A percentile compares a stretch with the other conserved stretches of the same genome.
Conservation (phyloP, 2,329 filamentous ascomycete genomes). For the Fusarium multiceps region DNA sequence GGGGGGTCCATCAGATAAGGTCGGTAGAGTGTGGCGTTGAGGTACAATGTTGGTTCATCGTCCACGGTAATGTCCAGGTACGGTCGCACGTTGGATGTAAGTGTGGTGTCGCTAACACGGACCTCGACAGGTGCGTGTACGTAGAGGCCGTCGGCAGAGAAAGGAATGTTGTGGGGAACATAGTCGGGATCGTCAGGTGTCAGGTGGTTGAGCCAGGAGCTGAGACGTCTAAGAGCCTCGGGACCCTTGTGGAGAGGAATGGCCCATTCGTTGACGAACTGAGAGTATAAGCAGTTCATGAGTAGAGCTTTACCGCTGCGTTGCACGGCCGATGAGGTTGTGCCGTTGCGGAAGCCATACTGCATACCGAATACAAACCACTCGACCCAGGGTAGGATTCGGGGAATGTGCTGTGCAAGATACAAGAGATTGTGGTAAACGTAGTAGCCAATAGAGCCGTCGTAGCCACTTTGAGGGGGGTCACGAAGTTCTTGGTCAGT, state of each 20-base stretch:
- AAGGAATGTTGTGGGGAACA: constrained; percentile 77
- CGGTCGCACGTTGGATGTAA: constrained; percentile 52
- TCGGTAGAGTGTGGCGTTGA: constrained; percentile 90
- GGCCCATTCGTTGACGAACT: constrained; percentile 99
- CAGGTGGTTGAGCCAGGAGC: constrained; percentile 81
- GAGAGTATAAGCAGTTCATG: constrained; percentile 98
- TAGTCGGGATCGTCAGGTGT: constrained; percentile 72
- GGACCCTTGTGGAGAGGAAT: constrained; percentile 87
- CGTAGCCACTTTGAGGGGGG: constrained; percentile 80
- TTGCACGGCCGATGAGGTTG: constrained; percentile 79
- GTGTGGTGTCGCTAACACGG: constrained; percentile 78
- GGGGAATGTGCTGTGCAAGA: constrained; percentile 79
- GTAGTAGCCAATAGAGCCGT: constrained; percentile 83
- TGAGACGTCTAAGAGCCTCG: constrained; percentile 84
- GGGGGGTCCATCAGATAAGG: constrained; percentile 83
- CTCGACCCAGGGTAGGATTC: constrained; percentile 87
- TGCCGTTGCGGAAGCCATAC: constrained; percentile 84
- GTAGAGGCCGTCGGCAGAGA: constrained; percentile 80
- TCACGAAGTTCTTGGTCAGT: constrained; percentile 70
- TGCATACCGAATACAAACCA: constrained; percentile 99
- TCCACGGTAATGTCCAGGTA: constrained; percentile 76
- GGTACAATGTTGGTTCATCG: constrained; percentile 81
- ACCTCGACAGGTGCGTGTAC: constrained; percentile 94
- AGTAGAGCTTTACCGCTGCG: constrained; percentile 82
- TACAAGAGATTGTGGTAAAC: constrained; percentile 93